Evolutionary conservation across 1,139 yeast genomes (phyloP).

Genomic region (Taphrina betulina): DNA sequence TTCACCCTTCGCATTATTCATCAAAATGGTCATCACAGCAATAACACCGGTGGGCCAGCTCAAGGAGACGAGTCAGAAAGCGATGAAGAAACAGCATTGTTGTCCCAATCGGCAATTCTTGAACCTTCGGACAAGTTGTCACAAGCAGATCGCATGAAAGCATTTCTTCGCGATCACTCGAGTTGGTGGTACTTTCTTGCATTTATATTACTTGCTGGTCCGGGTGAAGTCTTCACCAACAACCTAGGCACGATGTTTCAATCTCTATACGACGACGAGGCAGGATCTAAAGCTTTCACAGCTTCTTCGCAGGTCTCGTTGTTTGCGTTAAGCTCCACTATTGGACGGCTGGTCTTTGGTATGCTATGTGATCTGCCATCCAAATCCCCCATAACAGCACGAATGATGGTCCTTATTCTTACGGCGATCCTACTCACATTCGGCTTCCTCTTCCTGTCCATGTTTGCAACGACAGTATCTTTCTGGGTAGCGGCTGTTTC

Average conservation of each 20-base stretch:
- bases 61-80: not conserved
- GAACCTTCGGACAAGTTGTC: conserved; percentile 31
- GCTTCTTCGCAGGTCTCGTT: conserved; percentile 50
- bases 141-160: conserved; percentile 29
- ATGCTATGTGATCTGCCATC: conserved; percentile 56
- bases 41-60: not conserved
- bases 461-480: conserved; percentile 36
- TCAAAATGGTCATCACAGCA: not conserved
- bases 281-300: not conserved
- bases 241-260: conserved; percentile 66
- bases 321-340: conserved; percentile 58
- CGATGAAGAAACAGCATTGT: conserved; percentile 34
- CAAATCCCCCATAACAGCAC: conserved; percentile 43
- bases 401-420: conserved; percentile 49
- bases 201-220: conserved; percentile 67
- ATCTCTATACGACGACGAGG: conserved; percentile 35
- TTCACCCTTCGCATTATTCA: conserved; percentile 34
- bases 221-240: conserved; percentile 81
- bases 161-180: conserved; percentile 60
- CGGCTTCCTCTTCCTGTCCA: conserved; percentile 47
- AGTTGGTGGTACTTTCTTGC: conserved; percentile 65
- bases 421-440: conserved; percentile 46
- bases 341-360: conserved; percentile 68
- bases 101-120: conserved; percentile 26
- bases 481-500: conserved; percentile 52